phyloP scores from a whole-genome alignment of 108 stramenopile species.

The Skeletonema menzelii region DNA sequence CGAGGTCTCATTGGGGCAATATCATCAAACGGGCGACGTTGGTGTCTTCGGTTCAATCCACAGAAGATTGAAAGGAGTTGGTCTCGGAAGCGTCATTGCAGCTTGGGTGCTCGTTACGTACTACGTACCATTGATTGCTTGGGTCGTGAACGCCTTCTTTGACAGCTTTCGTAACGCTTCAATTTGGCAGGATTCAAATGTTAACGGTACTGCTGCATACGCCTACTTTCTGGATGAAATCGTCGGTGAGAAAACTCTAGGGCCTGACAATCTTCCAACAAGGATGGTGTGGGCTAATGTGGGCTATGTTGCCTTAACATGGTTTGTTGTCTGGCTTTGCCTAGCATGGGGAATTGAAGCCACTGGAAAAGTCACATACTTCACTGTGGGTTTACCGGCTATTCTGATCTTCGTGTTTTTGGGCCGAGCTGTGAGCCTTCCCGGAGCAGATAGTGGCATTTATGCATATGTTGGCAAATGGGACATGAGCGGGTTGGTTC shows the following conservation, averaged over 20 bases:
- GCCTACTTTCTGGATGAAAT: constrained; percentile 50
- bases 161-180: constrained; percentile 37
- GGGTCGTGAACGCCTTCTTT: constrained; percentile 61
- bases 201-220: constrained; percentile 45
- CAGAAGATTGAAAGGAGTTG: constrained; percentile 55
- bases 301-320: constrained; percentile 44
- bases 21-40: too few species aligned
- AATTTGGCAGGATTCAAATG: constrained; percentile 46
- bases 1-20: neutral
- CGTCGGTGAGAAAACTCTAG: constrained; percentile 53
- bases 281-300: constrained; percentile 55
- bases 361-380: constrained; percentile 61
- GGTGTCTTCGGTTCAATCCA: constrained; percentile 61
- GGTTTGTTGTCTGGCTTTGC: constrained; percentile 50
- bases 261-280: constrained; percentile 44
- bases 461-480: constrained; percentile 59
- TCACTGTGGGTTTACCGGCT: constrained; percentile 62
- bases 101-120: constrained; percentile 56
- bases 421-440: constrained; percentile 44
- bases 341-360: constrained; percentile 57
- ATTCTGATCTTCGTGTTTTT: constrained; percentile 61
- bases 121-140: constrained; percentile 55
- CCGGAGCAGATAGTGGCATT: constrained; percentile 48
- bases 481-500: constrained; percentile 46
- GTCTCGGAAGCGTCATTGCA: constrained; percentile 43